A percentile compares a stretch with the other conserved stretches of the same genome.
phyloP scores from a whole-genome alignment of 768 basidiomycete genomes.

The Trametes cingulata region DNA sequence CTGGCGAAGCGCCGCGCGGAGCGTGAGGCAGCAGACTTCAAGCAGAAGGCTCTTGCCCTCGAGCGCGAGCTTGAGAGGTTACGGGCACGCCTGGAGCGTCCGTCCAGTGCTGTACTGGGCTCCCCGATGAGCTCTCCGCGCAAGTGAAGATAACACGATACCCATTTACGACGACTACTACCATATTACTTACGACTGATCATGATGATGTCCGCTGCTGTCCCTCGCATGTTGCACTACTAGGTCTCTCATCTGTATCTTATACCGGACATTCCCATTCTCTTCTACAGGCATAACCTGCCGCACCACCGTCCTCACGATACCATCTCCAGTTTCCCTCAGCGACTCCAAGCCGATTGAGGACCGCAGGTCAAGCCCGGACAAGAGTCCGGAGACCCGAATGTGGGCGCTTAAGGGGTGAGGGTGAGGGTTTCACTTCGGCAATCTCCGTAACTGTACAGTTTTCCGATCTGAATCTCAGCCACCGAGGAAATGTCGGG shows the following conservation, averaged over 20 bases:
- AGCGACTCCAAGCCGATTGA: too few relatives aligned
- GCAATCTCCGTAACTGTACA: conserved; percentile 16
- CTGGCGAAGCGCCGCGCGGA: conserved; percentile 75
- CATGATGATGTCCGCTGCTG: conserved; percentile 10
- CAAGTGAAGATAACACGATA: conserved; percentile 23
- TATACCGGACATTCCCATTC: conserved; percentile 11
- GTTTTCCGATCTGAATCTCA: conserved; percentile 21
- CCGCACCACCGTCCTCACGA: background rate
- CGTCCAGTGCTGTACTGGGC: conserved; percentile 41
- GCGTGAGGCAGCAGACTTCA: conserved; percentile 72
- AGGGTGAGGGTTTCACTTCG: background rate
- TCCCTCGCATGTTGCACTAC: conserved; percentile 21
- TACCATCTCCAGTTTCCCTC: too few relatives aligned
- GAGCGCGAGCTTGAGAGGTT: conserved; percentile 72
- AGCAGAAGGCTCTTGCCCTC: conserved; percentile 66
- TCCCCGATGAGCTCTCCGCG: conserved; percentile 40
- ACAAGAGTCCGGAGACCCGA: background rate
- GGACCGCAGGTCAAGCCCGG: too few relatives aligned
- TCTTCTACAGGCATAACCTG: background rate
- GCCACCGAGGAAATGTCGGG: conserved; percentile 12
- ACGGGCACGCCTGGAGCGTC: conserved; percentile 62
- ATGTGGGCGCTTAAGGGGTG: background rate
- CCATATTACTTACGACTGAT: conserved; percentile 9
- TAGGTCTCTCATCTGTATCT: conserved; percentile 22
- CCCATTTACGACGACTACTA: conserved; percentile 2